phyloP scores from a whole-genome alignment of 768 basidiomycete species.

The Vishniacozyma victoriae region DNA sequence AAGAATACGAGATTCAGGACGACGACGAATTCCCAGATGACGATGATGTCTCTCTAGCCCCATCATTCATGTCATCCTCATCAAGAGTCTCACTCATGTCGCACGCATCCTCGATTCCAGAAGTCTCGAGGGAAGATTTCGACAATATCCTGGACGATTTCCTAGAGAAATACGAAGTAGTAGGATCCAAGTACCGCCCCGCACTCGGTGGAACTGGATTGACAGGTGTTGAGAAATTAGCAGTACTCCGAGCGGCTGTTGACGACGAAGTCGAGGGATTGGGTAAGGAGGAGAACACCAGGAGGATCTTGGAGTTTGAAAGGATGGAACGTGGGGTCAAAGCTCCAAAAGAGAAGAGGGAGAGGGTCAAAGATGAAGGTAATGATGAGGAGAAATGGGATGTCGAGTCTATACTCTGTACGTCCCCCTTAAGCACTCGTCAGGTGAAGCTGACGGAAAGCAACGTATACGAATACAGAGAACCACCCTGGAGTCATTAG shows the following conservation, averaged over 20 bases:
- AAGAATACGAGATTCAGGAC: slow-evolving; percentile 55
- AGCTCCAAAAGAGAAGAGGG: slow-evolving; percentile 43
- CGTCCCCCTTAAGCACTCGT: neutral
- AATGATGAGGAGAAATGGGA: slow-evolving; percentile 72
- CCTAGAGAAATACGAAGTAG: slow-evolving; percentile 82
- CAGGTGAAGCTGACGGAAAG: slow-evolving; percentile 49
- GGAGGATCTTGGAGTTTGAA: slow-evolving; percentile 48
- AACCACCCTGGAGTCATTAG: slow-evolving; percentile 90
- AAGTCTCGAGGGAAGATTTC: slow-evolving; percentile 70
- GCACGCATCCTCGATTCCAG: slow-evolving; percentile 55
- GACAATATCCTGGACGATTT: slow-evolving; percentile 88
- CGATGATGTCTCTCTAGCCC: slow-evolving; percentile 42
- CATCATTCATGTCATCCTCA: slow-evolving; percentile 24
- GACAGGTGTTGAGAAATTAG: slow-evolving; percentile 69
- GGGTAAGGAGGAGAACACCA: slow-evolving; percentile 32
- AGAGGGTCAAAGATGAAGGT: slow-evolving; percentile 52
- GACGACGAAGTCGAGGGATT: slow-evolving; percentile 50
- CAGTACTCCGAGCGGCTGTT: slow-evolving; percentile 69
- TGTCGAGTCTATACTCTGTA: slow-evolving; percentile 89
- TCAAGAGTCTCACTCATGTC: slow-evolving; percentile 56
- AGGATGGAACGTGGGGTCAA: slow-evolving; percentile 53
- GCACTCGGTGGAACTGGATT: slow-evolving; percentile 60
- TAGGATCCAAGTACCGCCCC: slow-evolving; percentile 69
- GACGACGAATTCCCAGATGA: slow-evolving; percentile 48
- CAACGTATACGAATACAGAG: slow-evolving; percentile 93